These are phyloP conservation scores for Millerago galiae DNA, from an alignment of 805 yeast species.

Conservation along the genomic window DNA sequence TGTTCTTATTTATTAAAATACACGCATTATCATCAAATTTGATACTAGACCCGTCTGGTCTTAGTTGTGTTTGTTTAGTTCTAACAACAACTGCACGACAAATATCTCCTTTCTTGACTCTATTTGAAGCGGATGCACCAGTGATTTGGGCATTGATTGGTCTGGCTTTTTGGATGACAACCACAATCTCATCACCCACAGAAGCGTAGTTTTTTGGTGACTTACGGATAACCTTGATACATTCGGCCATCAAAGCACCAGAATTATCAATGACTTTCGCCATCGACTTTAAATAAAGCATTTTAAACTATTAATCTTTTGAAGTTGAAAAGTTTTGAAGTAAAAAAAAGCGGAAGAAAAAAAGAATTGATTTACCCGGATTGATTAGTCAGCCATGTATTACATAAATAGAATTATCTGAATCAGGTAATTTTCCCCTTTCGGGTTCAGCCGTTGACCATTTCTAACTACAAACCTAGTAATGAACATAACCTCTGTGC, in stretches of 20 bases:
- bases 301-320: constrained; percentile 25
- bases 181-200: constrained; percentile 89
- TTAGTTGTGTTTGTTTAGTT: constrained; percentile 66
- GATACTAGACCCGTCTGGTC: constrained; percentile 83
- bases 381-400: no score
- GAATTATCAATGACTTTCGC: constrained; percentile 91
- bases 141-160: constrained; percentile 66
- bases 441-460: no score
- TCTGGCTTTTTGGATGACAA: constrained; percentile 87
- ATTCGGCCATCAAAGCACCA: constrained; percentile 91
- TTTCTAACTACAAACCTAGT: no score
- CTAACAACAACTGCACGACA: constrained; percentile 94
- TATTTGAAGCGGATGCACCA: constrained; percentile 66
- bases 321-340: not conserved
- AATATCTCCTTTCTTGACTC: constrained; percentile 92
- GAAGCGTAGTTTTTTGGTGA: constrained; percentile 77
- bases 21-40: constrained; percentile 96
- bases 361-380: no score
- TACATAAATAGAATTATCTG: no score
- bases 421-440: no score
- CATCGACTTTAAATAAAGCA: constrained; percentile 87
- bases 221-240: constrained; percentile 90
- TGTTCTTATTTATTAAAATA: constrained; percentile 85
- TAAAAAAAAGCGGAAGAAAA: not conserved
- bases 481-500: not conserved